Percentiles rank a stretch among this genome's conserved stretches.
Evolutionary conservation across 306 rosid species (phyloP).

Genomic region (Quercus variabilis): DNA sequence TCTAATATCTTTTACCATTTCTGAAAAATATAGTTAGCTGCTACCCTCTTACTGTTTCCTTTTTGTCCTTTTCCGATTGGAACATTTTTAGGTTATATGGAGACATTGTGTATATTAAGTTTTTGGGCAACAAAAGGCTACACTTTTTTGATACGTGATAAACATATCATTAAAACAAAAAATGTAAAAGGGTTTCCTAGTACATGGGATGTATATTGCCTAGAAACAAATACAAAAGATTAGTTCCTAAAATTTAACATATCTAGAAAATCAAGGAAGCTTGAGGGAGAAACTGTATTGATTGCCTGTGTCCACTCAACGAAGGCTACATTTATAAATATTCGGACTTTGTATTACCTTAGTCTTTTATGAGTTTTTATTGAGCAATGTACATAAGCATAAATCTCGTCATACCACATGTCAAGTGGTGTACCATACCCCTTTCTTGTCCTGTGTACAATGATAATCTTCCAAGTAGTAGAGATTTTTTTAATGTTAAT

Average conservation of each 20-base stretch:
- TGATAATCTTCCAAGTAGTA: background rate
- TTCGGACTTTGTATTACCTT: background rate
- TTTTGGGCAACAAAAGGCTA: background rate
- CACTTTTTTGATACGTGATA: no score
- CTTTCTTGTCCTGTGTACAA: background rate
- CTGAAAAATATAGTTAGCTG: background rate
- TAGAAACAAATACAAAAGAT: no score
- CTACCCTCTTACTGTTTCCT: background rate
- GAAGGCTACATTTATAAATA: background rate
- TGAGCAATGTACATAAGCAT: background rate
- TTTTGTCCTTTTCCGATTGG: background rate
- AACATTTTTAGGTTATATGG: background rate
- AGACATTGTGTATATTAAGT: background rate
- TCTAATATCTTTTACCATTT: background rate
- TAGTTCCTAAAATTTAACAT: no score
- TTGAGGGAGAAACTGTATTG: no score
- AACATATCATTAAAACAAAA: no score
- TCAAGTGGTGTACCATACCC: background rate
- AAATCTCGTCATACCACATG: background rate
- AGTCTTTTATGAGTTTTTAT: background rate
- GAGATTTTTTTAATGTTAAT: background rate
- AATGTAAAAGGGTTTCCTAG: no score
- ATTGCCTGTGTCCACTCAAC: no score
- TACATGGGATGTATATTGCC: no score
- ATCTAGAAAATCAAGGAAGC: no score